Conservation (phyloP, 2,329 filamentous ascomycete genomes). For the Parastagonospora avenae region DNA sequence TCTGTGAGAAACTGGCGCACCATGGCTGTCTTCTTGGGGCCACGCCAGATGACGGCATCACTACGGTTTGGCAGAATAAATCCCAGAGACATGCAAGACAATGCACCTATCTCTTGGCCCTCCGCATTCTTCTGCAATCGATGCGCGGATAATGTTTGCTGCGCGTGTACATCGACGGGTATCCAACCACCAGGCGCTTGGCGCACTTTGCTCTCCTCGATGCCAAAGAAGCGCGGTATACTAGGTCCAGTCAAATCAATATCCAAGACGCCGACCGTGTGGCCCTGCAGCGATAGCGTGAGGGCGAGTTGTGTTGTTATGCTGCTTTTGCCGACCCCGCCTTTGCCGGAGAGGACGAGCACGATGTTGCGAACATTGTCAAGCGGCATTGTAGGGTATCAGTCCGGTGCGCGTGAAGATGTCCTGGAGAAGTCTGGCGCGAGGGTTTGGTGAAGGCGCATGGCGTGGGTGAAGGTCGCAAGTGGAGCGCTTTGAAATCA, state of each 20-base stretch:
- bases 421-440: not conserved
- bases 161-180: constrained; percentile 80
- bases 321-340: constrained; percentile 96
- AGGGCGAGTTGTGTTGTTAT: constrained; percentile 96
- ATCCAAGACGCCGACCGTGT: constrained; percentile 93
- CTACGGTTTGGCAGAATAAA: constrained; percentile 83
- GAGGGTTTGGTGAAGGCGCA: constrained; percentile 9
- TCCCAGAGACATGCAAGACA: constrained; percentile 89
- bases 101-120: constrained; percentile 59
- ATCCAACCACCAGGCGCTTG: constrained; percentile 93
- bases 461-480: constrained; percentile 21
- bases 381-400: constrained; percentile 65
- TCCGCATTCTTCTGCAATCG: constrained; percentile 9
- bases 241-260: constrained; percentile 95
- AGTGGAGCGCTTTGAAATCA: constrained; percentile 40
- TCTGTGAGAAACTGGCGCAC: constrained; percentile 94
- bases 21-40: constrained; percentile 99
- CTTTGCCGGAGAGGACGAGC: constrained; percentile 92
- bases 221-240: constrained; percentile 91
- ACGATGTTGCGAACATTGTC: constrained; percentile 77
- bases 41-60: constrained; percentile 95
- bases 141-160: constrained; percentile 38
- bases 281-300: constrained; percentile 80
- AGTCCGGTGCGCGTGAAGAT: constrained; percentile 23
- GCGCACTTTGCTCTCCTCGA: constrained; percentile 86